These are phyloP conservation scores for Pelargonium australe DNA, from an alignment of 441 rosid species.

Conservation along the genomic window DNA sequence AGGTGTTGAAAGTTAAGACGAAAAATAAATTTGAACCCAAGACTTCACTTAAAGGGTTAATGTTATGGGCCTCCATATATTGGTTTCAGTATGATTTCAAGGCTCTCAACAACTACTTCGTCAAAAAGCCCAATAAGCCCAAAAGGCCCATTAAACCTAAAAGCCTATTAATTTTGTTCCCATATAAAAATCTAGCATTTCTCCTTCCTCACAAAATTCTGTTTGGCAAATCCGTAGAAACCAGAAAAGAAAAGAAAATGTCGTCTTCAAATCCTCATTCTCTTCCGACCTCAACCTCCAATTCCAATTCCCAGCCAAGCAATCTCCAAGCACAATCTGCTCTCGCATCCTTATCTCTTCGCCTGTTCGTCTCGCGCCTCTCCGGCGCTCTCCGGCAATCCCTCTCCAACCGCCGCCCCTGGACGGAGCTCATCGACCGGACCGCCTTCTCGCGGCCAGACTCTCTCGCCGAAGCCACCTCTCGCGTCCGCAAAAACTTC, in stretches of 20 bases:
- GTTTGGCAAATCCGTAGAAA: too few species aligned
- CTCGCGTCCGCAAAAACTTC: conserved; percentile 38
- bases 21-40: too few species aligned
- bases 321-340: conserved; percentile 16
- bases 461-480: conserved; percentile 41
- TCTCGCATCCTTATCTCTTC: conserved; percentile 20
- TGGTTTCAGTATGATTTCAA: too few species aligned
- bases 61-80: too few species aligned
- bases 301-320: neutral
- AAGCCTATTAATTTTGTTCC: too few species aligned
- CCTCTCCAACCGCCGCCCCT: conserved; percentile 39
- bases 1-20: too few species aligned
- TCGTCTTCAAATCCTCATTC: neutral
- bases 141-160: too few species aligned
- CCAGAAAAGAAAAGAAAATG: neutral
- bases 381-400: conserved; percentile 28
- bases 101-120: too few species aligned
- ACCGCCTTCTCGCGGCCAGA: conserved; percentile 42
- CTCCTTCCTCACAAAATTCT: too few species aligned
- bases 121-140: too few species aligned
- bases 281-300: conserved; percentile 20
- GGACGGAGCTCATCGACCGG: conserved; percentile 45
- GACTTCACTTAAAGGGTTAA: too few species aligned
- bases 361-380: conserved; percentile 30
- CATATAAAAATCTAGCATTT: too few species aligned